These are phyloP conservation scores for Punctularia strigosozonata DNA, from an alignment of 768 basidiomycete genomes.

Conservation along the genomic window DNA sequence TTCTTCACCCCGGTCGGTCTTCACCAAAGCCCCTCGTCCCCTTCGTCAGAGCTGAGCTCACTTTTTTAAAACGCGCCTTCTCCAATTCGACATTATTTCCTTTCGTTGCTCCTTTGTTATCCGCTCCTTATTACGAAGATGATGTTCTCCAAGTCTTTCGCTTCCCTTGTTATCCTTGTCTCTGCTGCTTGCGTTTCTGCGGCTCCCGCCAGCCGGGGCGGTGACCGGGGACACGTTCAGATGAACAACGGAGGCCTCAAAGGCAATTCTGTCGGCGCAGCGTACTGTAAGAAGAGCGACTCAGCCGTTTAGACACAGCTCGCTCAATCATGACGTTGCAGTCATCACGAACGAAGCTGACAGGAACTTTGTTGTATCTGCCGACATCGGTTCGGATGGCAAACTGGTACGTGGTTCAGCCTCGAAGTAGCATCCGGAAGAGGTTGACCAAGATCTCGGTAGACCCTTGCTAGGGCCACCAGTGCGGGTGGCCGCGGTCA, in stretches of 20 bases:
- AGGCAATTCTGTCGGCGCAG: too few relatives aligned
- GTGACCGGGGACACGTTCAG: too few relatives aligned
- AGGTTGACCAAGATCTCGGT: slow-evolving; percentile 7
- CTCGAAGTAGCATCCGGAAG: slow-evolving; percentile 3
- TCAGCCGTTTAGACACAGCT: too few relatives aligned
- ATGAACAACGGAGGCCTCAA: too few relatives aligned
- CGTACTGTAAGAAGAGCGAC: too few relatives aligned
- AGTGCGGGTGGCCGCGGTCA: slow-evolving; percentile 22
- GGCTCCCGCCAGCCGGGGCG: too few relatives aligned
- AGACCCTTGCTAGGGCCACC: slow-evolving; percentile 20
- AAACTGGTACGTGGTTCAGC: slow-evolving; percentile 20
- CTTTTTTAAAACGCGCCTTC: too few relatives aligned
- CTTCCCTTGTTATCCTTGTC: slow-evolving; percentile 1
- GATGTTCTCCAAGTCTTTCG: neutral
- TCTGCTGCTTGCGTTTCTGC: neutral
- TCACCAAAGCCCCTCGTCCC: too few relatives aligned
- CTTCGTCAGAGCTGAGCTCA: too few relatives aligned
- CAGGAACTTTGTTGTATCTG: slow-evolving; percentile 32
- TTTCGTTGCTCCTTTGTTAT: neutral
- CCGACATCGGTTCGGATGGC: slow-evolving; percentile 30
- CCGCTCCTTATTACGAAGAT: neutral
- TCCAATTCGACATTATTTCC: neutral
- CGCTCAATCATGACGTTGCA: too few relatives aligned
- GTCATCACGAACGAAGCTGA: slow-evolving; percentile 38
- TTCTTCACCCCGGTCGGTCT: too few relatives aligned